Percentiles rank a stretch among this genome's conserved stretches.
Evolutionary conservation across 495 filamentous ascomycete genomes (phyloP).

Genomic region (Annulohypoxylon nitens): DNA sequence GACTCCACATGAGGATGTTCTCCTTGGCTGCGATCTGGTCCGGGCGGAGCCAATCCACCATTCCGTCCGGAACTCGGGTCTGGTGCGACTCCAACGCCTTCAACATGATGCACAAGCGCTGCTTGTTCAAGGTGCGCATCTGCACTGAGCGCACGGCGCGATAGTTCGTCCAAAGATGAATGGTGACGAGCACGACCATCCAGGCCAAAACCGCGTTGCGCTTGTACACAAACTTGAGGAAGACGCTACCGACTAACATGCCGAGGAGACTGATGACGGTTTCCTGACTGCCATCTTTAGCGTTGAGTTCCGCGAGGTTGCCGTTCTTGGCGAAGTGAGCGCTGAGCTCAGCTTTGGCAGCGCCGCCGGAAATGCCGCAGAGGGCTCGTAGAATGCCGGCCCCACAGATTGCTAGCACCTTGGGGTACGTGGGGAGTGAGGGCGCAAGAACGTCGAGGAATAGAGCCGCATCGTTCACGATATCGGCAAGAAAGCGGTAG

Average conservation of each 20-base stretch:
- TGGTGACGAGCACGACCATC: slow-evolving; percentile 75
- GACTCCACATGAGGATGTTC: slow-evolving; percentile 74
- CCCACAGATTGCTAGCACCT: slow-evolving; percentile 78
- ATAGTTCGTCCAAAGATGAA: slow-evolving; percentile 88
- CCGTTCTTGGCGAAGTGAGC: slow-evolving; percentile 90
- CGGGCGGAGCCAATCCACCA: slow-evolving; percentile 62
- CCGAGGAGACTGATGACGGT: slow-evolving; percentile 92
- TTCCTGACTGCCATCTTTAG: slow-evolving; percentile 96
- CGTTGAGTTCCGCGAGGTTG: slow-evolving; percentile 95
- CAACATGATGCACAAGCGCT: slow-evolving; percentile 85
- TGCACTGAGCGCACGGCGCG: slow-evolving; percentile 84
- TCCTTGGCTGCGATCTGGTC: slow-evolving; percentile 74
- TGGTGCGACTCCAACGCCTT: slow-evolving; percentile 49
- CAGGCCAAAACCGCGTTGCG: slow-evolving; percentile 79
- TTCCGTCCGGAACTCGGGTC: background rate
- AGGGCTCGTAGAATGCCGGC: slow-evolving; percentile 83
- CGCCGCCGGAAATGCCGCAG: slow-evolving; percentile 90
- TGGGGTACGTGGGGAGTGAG: slow-evolving; percentile 73
- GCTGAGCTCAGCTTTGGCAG: slow-evolving; percentile 89
- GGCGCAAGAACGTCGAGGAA: slow-evolving; percentile 90
- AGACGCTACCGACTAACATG: slow-evolving; percentile 86
- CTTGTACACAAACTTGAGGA: slow-evolving; percentile 80
- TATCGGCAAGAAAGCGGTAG: slow-evolving; percentile 89
- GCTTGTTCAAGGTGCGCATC: slow-evolving; percentile 88
- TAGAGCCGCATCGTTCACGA: slow-evolving; percentile 94